A percentile compares a stretch with the other conserved stretches of the same genome.
Evolutionary conservation across 2,329 filamentous ascomycete genomes (phyloP).

Genomic region (Remersonia thermophila): DNA sequence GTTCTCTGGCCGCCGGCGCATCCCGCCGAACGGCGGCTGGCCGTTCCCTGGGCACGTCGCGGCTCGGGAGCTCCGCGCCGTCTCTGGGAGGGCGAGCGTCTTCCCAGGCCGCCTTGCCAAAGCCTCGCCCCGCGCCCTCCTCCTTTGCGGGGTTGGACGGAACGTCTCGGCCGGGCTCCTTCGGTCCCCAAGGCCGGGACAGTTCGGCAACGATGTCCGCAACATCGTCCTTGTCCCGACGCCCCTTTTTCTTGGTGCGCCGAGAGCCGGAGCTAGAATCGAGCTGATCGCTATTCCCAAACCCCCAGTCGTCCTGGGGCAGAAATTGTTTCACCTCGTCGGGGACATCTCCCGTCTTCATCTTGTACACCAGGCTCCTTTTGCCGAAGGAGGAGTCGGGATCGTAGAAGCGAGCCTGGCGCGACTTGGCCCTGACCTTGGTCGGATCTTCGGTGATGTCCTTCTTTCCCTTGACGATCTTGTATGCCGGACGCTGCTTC

Average conservation of each 20-base stretch:
- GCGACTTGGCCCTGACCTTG: conserved; percentile 30
- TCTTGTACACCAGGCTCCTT: conserved; percentile 41
- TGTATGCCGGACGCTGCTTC: conserved; percentile 19
- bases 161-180: background rate
- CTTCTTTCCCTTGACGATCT: conserved; percentile 37
- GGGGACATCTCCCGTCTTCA: conserved; percentile 23
- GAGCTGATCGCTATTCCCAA: background rate
- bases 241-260: background rate
- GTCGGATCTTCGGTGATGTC: conserved; percentile 33
- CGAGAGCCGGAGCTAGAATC: too few species aligned
- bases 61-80: background rate
- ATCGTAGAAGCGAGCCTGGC: conserved; percentile 41
- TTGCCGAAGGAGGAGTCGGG: conserved; percentile 38
- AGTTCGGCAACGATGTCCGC: conserved; percentile 2
- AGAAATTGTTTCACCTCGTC: background rate
- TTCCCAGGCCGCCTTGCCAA: too few species aligned
- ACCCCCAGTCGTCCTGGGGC: background rate
- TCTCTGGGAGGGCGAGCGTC: background rate
- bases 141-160: too few species aligned
- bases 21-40: background rate
- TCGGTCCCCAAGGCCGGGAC: background rate
- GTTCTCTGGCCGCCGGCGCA: background rate
- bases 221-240: background rate
- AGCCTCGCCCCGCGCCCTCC: too few species aligned
- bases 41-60: conserved; percentile 2